Percentiles rank a stretch among this genome's conserved stretches.
Conservation (phyloP, 2,329 filamentous ascomycete genomes). For the Thielaviopsis musarum region DNA sequence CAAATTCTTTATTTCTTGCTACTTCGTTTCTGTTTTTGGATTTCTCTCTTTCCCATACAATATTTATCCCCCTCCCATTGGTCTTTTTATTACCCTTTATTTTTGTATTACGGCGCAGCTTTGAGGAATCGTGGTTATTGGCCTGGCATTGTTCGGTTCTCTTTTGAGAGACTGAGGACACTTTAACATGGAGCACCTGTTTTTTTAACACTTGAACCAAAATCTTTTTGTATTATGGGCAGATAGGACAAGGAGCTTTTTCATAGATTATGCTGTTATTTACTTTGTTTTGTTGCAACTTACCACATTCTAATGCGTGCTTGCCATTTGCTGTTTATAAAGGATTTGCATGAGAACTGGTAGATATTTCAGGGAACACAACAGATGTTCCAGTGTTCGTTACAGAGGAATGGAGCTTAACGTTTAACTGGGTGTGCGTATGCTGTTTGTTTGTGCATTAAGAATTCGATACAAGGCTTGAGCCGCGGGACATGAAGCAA, state of each 20-base stretch:
- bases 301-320: background rate
- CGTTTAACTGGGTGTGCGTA: no score
- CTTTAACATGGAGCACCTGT: background rate
- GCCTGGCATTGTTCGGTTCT: background rate
- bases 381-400: no score
- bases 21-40: background rate
- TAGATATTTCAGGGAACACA: background rate
- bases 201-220: background rate
- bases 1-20: slow-evolving; percentile 7
- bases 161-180: background rate
- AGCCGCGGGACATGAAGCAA: no score
- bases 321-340: background rate
- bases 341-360: background rate
- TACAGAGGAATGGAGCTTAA: no score
- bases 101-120: background rate
- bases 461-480: no score
- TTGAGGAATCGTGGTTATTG: background rate
- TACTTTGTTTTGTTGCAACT: background rate
- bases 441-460: no score
- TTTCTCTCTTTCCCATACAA: background rate
- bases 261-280: background rate
- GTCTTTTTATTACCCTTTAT: background rate
- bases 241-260: background rate
- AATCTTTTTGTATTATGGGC: background rate
- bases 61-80: background rate